Conservation (phyloP, 345 rosid genomes). For the rapeseed (Brassica napus) region DNA sequence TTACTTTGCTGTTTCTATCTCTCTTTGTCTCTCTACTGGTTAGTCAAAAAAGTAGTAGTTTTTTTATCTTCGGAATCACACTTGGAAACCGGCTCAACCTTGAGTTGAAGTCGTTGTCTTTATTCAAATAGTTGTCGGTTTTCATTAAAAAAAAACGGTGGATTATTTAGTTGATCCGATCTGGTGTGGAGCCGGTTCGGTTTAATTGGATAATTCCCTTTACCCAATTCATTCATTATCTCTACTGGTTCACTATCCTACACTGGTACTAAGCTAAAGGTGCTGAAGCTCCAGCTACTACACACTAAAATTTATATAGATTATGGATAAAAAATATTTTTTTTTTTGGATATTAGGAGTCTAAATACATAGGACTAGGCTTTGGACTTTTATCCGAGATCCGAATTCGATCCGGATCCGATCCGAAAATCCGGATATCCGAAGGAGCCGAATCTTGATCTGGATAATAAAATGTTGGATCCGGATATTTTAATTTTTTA, state of each 20-base stretch:
- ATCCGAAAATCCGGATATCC: too few relatives aligned
- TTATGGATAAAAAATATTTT: too few relatives aligned
- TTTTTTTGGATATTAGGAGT: too few relatives aligned
- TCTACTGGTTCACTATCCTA: background rate
- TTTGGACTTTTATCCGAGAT: too few relatives aligned
- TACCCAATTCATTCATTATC: background rate
- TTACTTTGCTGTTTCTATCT: background rate
- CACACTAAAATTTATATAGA: background rate
- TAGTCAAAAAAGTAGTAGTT: conserved; percentile 23
- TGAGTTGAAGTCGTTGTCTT: conserved; percentile 27
- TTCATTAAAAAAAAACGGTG: background rate
- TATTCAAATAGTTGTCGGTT: conserved; percentile 18
- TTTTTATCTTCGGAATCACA: conserved; percentile 19
- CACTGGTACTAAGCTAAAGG: background rate
- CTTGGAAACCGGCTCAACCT: conserved; percentile 19
- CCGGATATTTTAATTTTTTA: too few relatives aligned
- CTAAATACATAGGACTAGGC: too few relatives aligned
- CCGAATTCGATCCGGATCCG: too few relatives aligned
- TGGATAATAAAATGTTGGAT: too few relatives aligned
- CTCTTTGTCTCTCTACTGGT: conserved; percentile 2
- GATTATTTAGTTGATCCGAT: background rate
- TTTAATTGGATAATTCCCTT: conserved; percentile 8
- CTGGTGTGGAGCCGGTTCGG: conserved; percentile 13
- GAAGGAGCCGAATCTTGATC: too few relatives aligned
- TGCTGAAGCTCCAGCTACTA: background rate